These are phyloP conservation scores for Parascedosporium putredinis DNA, from an alignment of 2,329 filamentous ascomycete genomes.

Conservation along the genomic window DNA sequence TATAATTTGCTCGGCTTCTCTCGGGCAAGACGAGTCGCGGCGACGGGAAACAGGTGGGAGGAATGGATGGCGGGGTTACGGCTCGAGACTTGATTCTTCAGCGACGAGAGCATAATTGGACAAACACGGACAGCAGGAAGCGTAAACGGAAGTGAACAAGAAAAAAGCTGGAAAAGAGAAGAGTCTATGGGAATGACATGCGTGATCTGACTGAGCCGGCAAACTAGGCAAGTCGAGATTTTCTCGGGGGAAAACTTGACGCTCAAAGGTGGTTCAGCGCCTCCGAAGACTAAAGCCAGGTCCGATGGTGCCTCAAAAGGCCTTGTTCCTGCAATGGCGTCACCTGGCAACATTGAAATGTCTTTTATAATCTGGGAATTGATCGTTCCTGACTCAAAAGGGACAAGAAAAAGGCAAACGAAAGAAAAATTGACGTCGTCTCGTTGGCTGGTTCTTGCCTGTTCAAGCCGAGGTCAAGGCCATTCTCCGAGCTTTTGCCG, in stretches of 20 bases:
- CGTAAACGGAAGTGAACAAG: too few relatives aligned
- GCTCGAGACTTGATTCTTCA: background rate
- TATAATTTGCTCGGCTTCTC: too few relatives aligned
- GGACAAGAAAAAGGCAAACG: too few relatives aligned
- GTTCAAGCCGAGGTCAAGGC: background rate
- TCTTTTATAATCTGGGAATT: background rate
- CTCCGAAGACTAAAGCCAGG: background rate
- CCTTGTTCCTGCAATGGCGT: background rate
- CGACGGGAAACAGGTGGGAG: background rate
- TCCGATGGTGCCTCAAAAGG: background rate
- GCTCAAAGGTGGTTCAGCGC: background rate
- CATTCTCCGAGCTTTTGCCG: conserved; percentile 7
- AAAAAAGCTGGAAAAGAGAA: background rate
- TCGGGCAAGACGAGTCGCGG: background rate
- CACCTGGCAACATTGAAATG: background rate
- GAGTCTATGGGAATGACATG: background rate
- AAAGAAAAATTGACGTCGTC: background rate
- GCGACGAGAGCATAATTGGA: background rate
- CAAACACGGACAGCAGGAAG: background rate
- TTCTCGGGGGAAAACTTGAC: too few relatives aligned
- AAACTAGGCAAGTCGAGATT: background rate
- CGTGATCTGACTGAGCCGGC: background rate
- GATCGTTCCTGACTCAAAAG: background rate
- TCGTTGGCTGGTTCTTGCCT: background rate
- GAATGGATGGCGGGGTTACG: background rate